Percentiles rank a stretch among this genome's conserved stretches.
phyloP scores from a whole-genome alignment of 768 basidiomycete species.

The Suillus occidentalis region DNA sequence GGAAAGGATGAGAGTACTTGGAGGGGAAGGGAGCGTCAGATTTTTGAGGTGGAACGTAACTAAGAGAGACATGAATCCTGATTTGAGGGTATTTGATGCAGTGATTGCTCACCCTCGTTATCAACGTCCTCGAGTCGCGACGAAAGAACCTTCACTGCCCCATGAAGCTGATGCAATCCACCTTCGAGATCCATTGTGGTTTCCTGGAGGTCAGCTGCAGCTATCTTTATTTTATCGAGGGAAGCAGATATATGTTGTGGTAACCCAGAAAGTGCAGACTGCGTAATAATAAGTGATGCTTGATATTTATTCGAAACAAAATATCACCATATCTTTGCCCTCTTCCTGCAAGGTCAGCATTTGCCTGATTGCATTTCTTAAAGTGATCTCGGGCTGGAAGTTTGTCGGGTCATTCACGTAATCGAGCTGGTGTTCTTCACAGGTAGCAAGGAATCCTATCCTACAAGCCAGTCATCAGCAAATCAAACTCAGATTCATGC shows the following conservation, averaged over 20 bases:
- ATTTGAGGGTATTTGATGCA: background rate
- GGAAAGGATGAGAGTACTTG: conserved; percentile 51
- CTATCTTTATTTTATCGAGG: conserved; percentile 33
- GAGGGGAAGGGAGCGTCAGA: conserved; percentile 42
- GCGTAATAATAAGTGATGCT: conserved; percentile 4
- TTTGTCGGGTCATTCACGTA: conserved; percentile 74
- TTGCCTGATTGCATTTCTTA: conserved; percentile 73
- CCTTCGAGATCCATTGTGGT: conserved; percentile 34
- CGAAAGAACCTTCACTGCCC: conserved; percentile 37
- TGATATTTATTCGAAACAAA: background rate
- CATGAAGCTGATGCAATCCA: conserved; percentile 38
- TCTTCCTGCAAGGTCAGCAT: conserved; percentile 27
- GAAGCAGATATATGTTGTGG: conserved; percentile 34
- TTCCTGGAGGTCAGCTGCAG: conserved; percentile 29
- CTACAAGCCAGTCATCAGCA: conserved; percentile 36
- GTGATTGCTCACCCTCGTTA: conserved; percentile 38
- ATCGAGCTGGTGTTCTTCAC: conserved; percentile 55
- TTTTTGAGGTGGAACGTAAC: conserved; percentile 43
- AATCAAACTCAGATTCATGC: background rate
- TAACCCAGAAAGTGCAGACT: conserved; percentile 12
- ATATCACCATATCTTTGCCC: conserved; percentile 9
- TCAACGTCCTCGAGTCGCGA: conserved; percentile 42
- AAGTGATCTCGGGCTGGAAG: conserved; percentile 68
- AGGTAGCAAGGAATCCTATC: conserved; percentile 83
- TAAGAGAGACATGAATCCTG: conserved; percentile 22